Base-by-base conservation (phyloP, 2,329 filamentous ascomycete species). In the Aspergillus pseudoterreus region DNA sequence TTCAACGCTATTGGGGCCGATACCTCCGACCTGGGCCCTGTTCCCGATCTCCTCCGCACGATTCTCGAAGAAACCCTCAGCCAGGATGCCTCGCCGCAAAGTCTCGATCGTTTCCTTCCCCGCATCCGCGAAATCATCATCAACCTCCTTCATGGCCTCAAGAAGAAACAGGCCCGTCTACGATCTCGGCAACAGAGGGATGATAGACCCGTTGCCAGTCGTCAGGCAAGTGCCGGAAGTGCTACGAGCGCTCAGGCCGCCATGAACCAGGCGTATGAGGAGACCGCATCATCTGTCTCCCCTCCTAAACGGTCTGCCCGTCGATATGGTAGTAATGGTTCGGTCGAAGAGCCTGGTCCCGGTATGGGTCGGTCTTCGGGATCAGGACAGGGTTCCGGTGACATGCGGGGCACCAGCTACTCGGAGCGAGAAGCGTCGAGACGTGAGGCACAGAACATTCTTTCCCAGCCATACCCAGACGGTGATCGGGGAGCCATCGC, bases 81-180 rank as follows among this genome's bases (percentile, higher is more conserved):
- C 71, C 94, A 99, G 67, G 92, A 97, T 73, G 94, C 94, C 4
- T 96, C 90, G 61, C 86, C 92, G 45, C 87, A 95, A 67, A 96
- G 92, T 70, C 79, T 99, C 54, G 94, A 99, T 70, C 88, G 88
- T 68, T 99, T 95, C 70, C 78, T 99, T 30, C 94, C 94, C 1
- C 84, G 88, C 53, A 99, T 99, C 70, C 86, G 94, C 63, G 94
- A 99, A 71, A 99, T 99, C 64, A 99, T 99, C 67, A 97, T 99
- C 71, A 96, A 95, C 68, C 79, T 99, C 27, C 81, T 99, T 8
- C 94, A 99, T 69, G 94, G 94, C 2, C 75, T 99, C 57, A 99
- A 99, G 77, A 87, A 92, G 71, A 99, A 99, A 71, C 94, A 99
- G 68, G 92, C 95, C 66, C 90, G 91, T 63, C 74, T 99, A 63